Evolutionary conservation across 768 basidiomycete genomes (phyloP), one percentile per base, ranked within the genome.

Genomic region (Lentinula boryana): DNA sequence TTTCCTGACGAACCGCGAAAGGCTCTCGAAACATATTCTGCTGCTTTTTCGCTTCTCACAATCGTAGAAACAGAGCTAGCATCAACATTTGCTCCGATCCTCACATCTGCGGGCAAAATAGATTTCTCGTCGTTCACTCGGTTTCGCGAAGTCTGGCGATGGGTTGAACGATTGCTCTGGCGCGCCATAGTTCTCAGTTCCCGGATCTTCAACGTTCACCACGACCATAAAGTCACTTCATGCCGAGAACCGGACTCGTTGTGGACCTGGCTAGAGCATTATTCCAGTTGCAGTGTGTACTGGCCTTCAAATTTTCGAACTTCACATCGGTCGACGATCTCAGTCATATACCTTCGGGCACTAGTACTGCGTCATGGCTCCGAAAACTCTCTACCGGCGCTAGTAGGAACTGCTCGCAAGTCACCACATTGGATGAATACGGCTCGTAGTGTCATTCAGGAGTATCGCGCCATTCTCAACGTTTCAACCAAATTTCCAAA

Each of bases 251-350:
- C 68, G 21, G 72, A 74, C 49, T 75, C 75, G 9, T 69, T 89
- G n/a, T 89, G 87, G 87, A 74, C 74, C 3, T 80, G 90, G 72
- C 76, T 91, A 52, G 72, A 74, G 10, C 81, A 82, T 54, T 92
- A 92, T 68, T 77, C 76, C 38, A 67, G 78, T 0, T 88, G 84
- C 67, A 86, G 81, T 65, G 70, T 78, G 3, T 81, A 84, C 64
- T 96, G 93, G 93, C 90, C 91, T 5, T 72, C 91, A 4, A 79
- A 79, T 2, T 98, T 96, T 71, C 83, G 91, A 10, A 80, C 93
- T 48, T 76, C 75, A 8, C 91, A 95, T 68, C 84, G 93, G 12
- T 86, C 87, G 4, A 81, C 84, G 2, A 76, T 95, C 40, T 79
- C 83, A 8, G 76, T 81, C 5, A 75, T 98, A 6, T 86, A 93